Conservation (phyloP, 225 moss, liverwort and hornwort species). For the Ulota crispa region DNA sequence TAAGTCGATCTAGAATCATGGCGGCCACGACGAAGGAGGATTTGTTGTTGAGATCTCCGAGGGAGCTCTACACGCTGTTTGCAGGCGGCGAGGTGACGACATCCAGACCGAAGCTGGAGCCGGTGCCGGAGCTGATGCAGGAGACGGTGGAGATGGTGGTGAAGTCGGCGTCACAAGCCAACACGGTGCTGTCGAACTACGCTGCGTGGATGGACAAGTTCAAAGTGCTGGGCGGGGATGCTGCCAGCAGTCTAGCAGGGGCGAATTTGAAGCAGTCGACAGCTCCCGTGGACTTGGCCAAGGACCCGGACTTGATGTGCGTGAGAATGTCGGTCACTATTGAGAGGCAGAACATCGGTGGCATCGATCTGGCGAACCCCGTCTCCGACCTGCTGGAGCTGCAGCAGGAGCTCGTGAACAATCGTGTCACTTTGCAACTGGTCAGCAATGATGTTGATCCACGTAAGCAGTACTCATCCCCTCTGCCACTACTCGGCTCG, state of each 20-base stretch:
- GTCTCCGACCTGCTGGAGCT: slow-evolving; percentile 49
- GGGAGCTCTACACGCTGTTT: slow-evolving; percentile 28
- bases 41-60: slow-evolving; percentile 15
- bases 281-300: neutral
- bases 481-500: neutral
- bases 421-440: slow-evolving; percentile 33
- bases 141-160: slow-evolving; percentile 27
- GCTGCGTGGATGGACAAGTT: neutral
- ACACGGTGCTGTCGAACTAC: slow-evolving; percentile 25
- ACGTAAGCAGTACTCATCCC: neutral
- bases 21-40: slow-evolving; percentile 20
- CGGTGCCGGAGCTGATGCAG: slow-evolving; percentile 17
- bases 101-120: slow-evolving; percentile 19
- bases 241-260: no score
- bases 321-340: slow-evolving; percentile 15
- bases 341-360: slow-evolving; percentile 23
- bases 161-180: slow-evolving; percentile 13
- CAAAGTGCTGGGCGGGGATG: neutral
- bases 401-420: slow-evolving; percentile 35
- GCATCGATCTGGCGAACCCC: slow-evolving; percentile 23
- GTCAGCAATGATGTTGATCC: slow-evolving; percentile 34
- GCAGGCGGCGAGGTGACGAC: slow-evolving; percentile 28
- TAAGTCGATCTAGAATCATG: neutral
- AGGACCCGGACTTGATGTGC: slow-evolving; percentile 4
- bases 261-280: neutral